Evolutionary conservation across 2,329 filamentous ascomycete genomes (phyloP).

Genomic region (Raffaelea albimanens): DNA sequence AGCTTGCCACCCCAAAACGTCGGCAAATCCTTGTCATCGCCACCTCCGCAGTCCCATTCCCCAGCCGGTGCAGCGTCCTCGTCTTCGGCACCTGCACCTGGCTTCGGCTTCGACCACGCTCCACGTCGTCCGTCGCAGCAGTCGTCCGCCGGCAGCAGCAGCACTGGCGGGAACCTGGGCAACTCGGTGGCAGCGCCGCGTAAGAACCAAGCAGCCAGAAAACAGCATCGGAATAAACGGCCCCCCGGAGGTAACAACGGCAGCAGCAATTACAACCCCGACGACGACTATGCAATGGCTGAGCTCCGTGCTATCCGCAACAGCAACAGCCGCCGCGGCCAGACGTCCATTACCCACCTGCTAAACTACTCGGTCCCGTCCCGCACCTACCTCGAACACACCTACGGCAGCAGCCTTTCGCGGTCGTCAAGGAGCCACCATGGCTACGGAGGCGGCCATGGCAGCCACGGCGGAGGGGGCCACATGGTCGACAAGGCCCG

Average conservation of each 20-base stretch:
- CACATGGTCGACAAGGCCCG: conserved; percentile 75
- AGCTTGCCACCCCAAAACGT: conserved; percentile 25
- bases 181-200: conserved; percentile 41
- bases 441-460: conserved; percentile 24
- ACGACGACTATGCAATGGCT: conserved; percentile 80
- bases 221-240: conserved; percentile 73
- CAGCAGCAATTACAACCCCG: conserved; percentile 24
- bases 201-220: conserved; percentile 67
- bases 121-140: too few species aligned
- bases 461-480: conserved; percentile 26
- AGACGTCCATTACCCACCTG: conserved; percentile 93
- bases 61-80: conserved; percentile 30
- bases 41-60: conserved; percentile 31
- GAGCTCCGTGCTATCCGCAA: conserved; percentile 58
- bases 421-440: conserved; percentile 20
- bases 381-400: conserved; percentile 53
- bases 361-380: conserved; percentile 83
- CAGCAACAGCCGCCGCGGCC: conserved; percentile 66
- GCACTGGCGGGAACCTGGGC: conserved; percentile 5
- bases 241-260: conserved; percentile 32
- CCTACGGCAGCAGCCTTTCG: conserved; percentile 18
- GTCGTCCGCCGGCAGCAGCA: not conserved
- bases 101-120: too few species aligned
- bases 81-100: conserved; percentile 25
- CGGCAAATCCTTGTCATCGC: conserved; percentile 41